These are phyloP conservation scores for Chlorella ohadii DNA, from an alignment of 139 green algal genomes.

Conservation along the genomic window DNA sequence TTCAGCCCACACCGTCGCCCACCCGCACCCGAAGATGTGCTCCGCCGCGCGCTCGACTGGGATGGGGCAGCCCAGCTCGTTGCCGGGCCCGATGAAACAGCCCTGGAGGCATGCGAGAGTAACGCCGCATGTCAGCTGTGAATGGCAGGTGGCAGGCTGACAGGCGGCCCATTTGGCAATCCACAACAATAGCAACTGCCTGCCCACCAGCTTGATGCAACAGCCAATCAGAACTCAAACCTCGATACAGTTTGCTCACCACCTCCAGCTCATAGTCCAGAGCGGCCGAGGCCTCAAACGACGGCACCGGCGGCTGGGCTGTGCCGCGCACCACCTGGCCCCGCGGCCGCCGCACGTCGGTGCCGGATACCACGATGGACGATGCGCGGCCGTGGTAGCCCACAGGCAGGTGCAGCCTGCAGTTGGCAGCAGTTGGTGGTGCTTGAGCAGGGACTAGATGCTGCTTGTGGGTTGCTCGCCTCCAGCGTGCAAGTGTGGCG, in stretches of 20 bases:
- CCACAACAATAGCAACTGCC: too few relatives aligned
- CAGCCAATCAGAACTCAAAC: too few relatives aligned
- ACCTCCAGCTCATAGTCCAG: constrained; percentile 97
- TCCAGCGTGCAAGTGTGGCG: too few relatives aligned
- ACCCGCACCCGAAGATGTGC: constrained; percentile 85
- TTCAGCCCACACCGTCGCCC: too few relatives aligned
- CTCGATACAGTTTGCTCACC: constrained; percentile 50
- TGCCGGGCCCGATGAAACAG: constrained; percentile 79
- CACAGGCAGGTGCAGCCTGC: constrained; percentile 90
- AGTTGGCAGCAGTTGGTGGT: not conserved
- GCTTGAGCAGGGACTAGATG: too few relatives aligned
- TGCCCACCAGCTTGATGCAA: too few relatives aligned
- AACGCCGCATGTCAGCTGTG: too few relatives aligned
- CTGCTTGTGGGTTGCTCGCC: too few relatives aligned
- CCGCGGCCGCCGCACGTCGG: constrained; percentile 69
- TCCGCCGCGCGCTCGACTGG: constrained; percentile 60
- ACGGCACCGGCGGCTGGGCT: constrained; percentile 23
- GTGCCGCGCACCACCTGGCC: constrained; percentile 45
- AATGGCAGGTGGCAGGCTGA: too few relatives aligned
- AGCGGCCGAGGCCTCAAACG: constrained; percentile 52
- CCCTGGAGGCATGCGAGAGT: too few relatives aligned
- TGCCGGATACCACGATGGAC: constrained; percentile 89
- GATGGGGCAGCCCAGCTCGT: constrained; percentile 76
- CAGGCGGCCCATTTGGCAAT: too few relatives aligned
- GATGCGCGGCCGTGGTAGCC: constrained; percentile 93